phyloP scores from a whole-genome alignment of 768 basidiomycete species.

The Leccinum incarnatum region DNA sequence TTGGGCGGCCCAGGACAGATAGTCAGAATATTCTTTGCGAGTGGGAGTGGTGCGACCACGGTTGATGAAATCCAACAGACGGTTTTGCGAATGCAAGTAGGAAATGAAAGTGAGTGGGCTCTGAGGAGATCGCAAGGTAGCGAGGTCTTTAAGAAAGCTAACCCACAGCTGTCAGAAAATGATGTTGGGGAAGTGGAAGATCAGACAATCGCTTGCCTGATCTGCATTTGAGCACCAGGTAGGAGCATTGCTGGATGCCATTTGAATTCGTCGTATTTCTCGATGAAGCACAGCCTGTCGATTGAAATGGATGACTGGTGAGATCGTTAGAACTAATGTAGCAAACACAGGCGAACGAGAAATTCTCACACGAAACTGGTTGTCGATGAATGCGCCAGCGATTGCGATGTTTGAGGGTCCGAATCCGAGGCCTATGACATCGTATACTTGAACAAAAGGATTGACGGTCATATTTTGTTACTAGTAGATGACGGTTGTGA shows the following conservation, averaged over 20 bases:
- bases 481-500: background rate
- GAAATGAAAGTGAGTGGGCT: conserved; percentile 52
- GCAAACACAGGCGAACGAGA: background rate
- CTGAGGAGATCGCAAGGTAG: conserved; percentile 48
- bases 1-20: conserved; percentile 50
- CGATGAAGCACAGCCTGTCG: conserved; percentile 43
- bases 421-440: conserved; percentile 51
- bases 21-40: conserved; percentile 53
- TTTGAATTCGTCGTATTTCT: conserved; percentile 44
- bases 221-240: conserved; percentile 52
- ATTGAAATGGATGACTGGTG: conserved; percentile 17
- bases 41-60: conserved; percentile 49
- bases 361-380: conserved; percentile 16
- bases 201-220: conserved; percentile 34
- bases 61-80: conserved; percentile 53
- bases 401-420: conserved; percentile 54
- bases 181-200: background rate
- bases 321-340: conserved; percentile 1
- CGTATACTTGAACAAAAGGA: conserved; percentile 27
- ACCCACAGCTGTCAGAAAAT: conserved; percentile 4
- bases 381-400: conserved; percentile 48
- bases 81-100: conserved; percentile 49
- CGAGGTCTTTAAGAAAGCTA: conserved; percentile 54
- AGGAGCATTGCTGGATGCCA: conserved; percentile 60
- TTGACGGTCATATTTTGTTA: conserved; percentile 3